These are phyloP conservation scores for Bipolaris cookei DNA, from an alignment of 2,329 filamentous ascomycete genomes.

Conservation along the genomic window DNA sequence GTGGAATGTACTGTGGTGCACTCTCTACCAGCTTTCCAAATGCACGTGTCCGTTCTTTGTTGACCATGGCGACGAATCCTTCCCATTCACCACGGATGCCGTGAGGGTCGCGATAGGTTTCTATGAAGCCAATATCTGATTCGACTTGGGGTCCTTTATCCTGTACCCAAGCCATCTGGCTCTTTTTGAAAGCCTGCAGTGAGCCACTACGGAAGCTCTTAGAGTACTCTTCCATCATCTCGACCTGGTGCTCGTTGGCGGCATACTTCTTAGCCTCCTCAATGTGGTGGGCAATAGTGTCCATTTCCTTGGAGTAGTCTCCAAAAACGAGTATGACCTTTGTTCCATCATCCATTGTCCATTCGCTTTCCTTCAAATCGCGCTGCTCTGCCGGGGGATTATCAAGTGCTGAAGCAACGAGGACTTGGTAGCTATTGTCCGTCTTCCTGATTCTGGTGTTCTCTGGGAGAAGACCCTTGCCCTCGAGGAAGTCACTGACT, in stretches of 20 bases:
- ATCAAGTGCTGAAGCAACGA: conserved; percentile 56
- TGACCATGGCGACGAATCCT: conserved; percentile 69
- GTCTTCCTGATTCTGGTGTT: conserved; percentile 59
- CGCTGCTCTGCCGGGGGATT: conserved; percentile 49
- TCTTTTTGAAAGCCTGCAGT: conserved; percentile 58
- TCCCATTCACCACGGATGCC: conserved; percentile 62
- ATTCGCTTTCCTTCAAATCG: conserved; percentile 54
- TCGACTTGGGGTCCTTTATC: conserved; percentile 61
- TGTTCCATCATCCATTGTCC: conserved; percentile 55
- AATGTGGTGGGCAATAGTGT: conserved; percentile 54
- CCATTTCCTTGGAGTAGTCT: conserved; percentile 56
- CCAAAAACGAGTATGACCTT: conserved; percentile 56
- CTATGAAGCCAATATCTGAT: conserved; percentile 61
- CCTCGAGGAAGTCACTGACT: conserved; percentile 56
- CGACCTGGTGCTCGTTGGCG: conserved; percentile 53
- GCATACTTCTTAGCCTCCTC: conserved; percentile 57
- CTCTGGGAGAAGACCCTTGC: conserved; percentile 55
- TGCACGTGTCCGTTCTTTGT: conserved; percentile 85
- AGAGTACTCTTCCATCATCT: conserved; percentile 56
- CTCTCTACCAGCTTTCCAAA: conserved; percentile 85
- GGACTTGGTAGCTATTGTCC: conserved; percentile 53
- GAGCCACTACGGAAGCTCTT: conserved; percentile 59
- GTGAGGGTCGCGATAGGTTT: conserved; percentile 62
- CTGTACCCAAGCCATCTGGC: conserved; percentile 60
- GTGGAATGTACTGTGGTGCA: conserved; percentile 82